Conservation (phyloP, 1,284 basidiomycete genomes). For the Trichosporon sp. region DNA sequence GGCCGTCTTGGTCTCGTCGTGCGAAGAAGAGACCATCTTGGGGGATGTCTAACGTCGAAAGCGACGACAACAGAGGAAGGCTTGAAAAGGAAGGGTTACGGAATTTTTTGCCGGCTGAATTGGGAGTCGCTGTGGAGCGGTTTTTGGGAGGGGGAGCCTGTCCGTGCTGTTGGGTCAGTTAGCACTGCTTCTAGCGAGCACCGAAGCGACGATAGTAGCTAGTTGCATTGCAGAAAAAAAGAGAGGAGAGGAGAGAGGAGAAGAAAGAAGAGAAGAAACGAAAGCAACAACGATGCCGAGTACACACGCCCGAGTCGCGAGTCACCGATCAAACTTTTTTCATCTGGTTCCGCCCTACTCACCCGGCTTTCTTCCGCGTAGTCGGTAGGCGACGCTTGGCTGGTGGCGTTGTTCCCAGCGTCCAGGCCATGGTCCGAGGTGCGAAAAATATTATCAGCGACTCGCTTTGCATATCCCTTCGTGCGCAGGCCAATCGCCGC, state of each 20-base stretch:
- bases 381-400: not conserved
- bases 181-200: constrained; percentile 20
- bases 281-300: constrained; percentile 31
- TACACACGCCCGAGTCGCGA: not conserved
- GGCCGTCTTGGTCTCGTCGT: constrained; percentile 29
- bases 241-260: constrained; percentile 23
- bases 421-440: not conserved
- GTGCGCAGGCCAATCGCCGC: not conserved
- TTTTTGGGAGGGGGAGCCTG: constrained; percentile 3
- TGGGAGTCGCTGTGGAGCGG: not conserved
- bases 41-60: constrained; percentile 15
- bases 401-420: not conserved
- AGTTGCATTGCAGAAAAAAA: constrained; percentile 24
- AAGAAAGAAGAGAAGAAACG: constrained; percentile 27
- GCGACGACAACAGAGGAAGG: not conserved
- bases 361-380: constrained; percentile 14
- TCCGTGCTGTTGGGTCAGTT: not conserved
- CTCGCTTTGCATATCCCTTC: not conserved
- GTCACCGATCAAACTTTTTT: constrained; percentile 15
- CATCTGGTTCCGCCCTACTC: not conserved
- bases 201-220: constrained; percentile 12
- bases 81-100: not conserved
- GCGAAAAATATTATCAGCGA: constrained; percentile 8
- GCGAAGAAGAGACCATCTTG: constrained; percentile 31
- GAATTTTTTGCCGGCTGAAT: not conserved